Evolutionary conservation across 257 asterid species (phyloP), one percentile per base, ranked within the genome.

Genomic region (Fraxinus anomala): DNA sequence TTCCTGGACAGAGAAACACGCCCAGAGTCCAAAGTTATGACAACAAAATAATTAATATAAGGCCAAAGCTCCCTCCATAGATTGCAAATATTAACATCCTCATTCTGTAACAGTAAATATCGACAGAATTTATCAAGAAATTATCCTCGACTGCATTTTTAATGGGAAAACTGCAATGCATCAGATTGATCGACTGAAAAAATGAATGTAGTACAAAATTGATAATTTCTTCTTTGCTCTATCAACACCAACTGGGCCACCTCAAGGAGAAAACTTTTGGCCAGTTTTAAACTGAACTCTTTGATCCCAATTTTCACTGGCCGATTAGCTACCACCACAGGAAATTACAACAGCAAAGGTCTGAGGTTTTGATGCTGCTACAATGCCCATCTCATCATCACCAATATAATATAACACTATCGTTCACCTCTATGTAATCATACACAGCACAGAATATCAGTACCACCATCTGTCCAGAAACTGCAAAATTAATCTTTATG

Each of bases 191-290:
- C 69, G 69, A 63, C 69, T 26, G 36, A 3, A 12, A 26, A 56
- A 24, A 63, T 23, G 36, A 63, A 63, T 63, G 34, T 26, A 63
- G 33, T 63, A 63, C 69, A 63, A 63, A 63, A 63, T 63, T 63
- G 69, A 63, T 63, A 23, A 63, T 63, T 5, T 56, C 67, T n/a
- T 59, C 67, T 59, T 8, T 21, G 31, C 67, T 24, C 69, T 61
- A 24, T 21, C 33, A 61, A 61, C 31, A 19, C 36, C 69, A 63
- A 63, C 69, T 11, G 69, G 8, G 19, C 33, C 69, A 26, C 33
- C 69, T 56, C 66, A 56, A 56, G 28, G 66, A 17, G 24, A n/a
- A 56, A 56, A 56, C 66, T n/a, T 19, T 19, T 56, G 26, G 26
- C 66, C 66, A 56, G 66, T 17, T 56, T 17, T 17, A 6, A 56